Conservation (phyloP, 2,329 filamentous ascomycete species). For the Penicillium glabrum region DNA sequence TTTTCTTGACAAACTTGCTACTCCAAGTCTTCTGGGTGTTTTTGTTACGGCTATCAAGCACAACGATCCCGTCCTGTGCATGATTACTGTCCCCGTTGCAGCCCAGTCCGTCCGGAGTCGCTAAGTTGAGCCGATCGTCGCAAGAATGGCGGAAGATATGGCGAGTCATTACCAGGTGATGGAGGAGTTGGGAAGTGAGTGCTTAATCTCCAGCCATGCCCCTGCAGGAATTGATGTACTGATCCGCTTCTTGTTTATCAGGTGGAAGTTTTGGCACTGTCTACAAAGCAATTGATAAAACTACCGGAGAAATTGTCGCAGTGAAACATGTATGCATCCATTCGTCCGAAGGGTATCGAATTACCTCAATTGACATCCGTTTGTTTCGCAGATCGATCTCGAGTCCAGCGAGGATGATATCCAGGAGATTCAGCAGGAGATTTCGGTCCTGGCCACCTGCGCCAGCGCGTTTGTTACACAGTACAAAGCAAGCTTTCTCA, state of each 20-base stretch:
- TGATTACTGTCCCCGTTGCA: constrained; percentile 16
- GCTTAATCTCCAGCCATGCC: background rate
- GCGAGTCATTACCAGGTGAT: constrained; percentile 90
- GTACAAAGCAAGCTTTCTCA: constrained; percentile 95
- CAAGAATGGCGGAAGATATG: constrained; percentile 54
- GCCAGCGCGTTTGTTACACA: constrained; percentile 91
- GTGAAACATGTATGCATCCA: constrained; percentile 79
- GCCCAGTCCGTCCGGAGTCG: constrained; percentile 17
- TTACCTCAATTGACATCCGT: constrained; percentile 12
- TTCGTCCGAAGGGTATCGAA: background rate
- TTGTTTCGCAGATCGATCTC: constrained; percentile 75
- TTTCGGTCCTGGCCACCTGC: constrained; percentile 91
- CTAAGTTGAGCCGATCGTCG: constrained; percentile 16
- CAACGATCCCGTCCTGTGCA: constrained; percentile 10
- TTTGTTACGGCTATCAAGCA: constrained; percentile 6
- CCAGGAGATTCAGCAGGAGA: constrained; percentile 96
- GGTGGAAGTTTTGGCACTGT: constrained; percentile 95
- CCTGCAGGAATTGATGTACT: constrained; percentile 16
- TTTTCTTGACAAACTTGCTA: constrained; percentile 3
- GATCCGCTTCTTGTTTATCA: constrained; percentile 38
- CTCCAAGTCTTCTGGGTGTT: constrained; percentile 1
- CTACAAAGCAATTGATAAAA: constrained; percentile 91
- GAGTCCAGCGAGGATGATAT: constrained; percentile 99
- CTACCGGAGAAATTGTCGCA: constrained; percentile 88
- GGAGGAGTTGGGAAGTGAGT: constrained; percentile 90